phyloP scores from a whole-genome alignment of 495 filamentous ascomycete genomes.

The Letharia lupina region DNA sequence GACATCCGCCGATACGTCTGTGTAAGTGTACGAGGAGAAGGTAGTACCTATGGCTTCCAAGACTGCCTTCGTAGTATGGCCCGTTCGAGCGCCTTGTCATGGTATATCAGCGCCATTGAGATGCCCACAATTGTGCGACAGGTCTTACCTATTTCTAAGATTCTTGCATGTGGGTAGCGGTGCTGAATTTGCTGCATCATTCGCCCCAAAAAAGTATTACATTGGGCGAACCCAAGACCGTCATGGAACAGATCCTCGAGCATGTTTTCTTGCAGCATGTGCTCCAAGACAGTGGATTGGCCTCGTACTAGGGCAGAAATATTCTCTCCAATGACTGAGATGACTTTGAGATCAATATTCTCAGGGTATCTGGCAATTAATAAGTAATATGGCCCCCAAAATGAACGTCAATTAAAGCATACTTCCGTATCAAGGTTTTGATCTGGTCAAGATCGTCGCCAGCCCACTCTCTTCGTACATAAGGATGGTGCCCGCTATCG shows the following conservation, averaged over 20 bases:
- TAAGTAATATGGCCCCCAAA: not conserved
- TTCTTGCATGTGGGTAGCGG: conserved; percentile 28
- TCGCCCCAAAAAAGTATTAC: conserved; percentile 16
- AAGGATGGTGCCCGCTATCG: conserved; percentile 12
- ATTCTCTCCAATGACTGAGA: conserved; percentile 31
- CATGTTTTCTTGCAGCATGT: conserved; percentile 33
- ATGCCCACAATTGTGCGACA: no score
- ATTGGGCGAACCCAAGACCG: conserved; percentile 24
- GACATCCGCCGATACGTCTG: conserved; percentile 40
- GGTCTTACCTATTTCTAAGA: conserved; percentile 33
- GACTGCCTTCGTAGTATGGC: conserved; percentile 35
- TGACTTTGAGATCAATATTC: conserved; percentile 25
- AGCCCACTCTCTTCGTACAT: conserved; percentile 27
- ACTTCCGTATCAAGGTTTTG: not conserved
- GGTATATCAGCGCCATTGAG: not conserved
- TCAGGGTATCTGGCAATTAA: conserved; percentile 8
- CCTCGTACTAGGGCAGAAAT: conserved; percentile 32
- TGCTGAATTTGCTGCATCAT: conserved; percentile 30
- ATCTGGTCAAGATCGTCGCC: conserved; percentile 31
- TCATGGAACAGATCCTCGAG: conserved; percentile 32
- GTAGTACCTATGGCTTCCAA: conserved; percentile 19
- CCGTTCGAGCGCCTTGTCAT: conserved; percentile 20
- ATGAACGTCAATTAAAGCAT: not conserved
- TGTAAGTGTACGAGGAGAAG: conserved; percentile 41
- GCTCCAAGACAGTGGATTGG: conserved; percentile 34